Conservation (phyloP, 1,139 yeast genomes). For the Yamadazyma dendronema region DNA sequence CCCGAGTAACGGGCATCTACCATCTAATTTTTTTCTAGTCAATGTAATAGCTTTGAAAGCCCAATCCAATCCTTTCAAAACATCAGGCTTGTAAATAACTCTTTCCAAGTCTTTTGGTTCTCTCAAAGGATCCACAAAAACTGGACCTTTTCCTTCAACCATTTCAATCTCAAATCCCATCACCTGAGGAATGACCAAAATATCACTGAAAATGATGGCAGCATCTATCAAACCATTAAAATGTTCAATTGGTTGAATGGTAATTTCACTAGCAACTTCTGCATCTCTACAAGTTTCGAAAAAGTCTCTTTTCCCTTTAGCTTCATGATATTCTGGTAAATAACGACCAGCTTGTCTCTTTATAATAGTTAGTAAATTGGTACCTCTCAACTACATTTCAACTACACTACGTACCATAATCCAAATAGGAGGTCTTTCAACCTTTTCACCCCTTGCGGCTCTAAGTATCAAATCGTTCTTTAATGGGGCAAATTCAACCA, state of each 20-base stretch:
- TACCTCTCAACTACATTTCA: neutral
- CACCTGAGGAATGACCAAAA: conserved; percentile 95
- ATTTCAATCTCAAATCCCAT: conserved; percentile 95
- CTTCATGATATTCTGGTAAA: conserved; percentile 87
- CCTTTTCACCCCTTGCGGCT: conserved; percentile 78
- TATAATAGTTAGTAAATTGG: conserved; percentile 12
- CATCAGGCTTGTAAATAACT: conserved; percentile 64
- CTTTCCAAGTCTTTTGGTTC: conserved; percentile 62
- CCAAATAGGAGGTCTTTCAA: conserved; percentile 98
- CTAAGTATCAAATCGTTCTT: conserved; percentile 87
- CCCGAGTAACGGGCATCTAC: conserved; percentile 91
- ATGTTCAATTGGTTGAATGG: conserved; percentile 93
- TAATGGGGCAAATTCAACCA: conserved; percentile 59
- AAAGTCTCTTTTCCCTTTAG: conserved; percentile 82
- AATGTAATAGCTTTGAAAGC: conserved; percentile 88
- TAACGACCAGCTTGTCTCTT: conserved; percentile 87
- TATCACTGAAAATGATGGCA: conserved; percentile 94
- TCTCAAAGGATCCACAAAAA: conserved; percentile 85
- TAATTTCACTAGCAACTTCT: conserved; percentile 87
- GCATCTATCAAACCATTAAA: conserved; percentile 91
- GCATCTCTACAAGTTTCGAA: conserved; percentile 93
- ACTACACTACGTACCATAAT: conserved; percentile 64
- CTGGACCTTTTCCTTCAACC: conserved; percentile 95
- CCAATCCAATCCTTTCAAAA: conserved; percentile 81
- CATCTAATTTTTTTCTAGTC: conserved; percentile 79